These are phyloP conservation scores for Neoarthrinium moseri DNA, from an alignment of 2,329 filamentous ascomycete genomes.

Conservation along the genomic window DNA sequence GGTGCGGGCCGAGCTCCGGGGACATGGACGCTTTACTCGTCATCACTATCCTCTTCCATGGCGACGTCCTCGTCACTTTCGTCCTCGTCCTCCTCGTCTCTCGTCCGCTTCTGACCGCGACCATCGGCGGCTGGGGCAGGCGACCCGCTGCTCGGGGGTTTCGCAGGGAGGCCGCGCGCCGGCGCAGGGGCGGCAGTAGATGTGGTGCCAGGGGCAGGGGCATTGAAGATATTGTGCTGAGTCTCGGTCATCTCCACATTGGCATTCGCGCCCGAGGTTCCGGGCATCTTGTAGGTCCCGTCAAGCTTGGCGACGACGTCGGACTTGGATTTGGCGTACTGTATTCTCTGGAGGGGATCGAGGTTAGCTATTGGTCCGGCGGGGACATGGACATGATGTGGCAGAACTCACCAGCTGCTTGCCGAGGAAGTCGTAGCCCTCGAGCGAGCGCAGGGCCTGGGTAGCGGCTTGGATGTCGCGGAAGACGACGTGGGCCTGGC, in stretches of 20 bases:
- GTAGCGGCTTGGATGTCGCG: slow-evolving; percentile 88
- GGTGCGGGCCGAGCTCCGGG: not conserved
- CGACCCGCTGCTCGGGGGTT: slow-evolving; percentile 42
- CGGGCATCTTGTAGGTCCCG: slow-evolving; percentile 77
- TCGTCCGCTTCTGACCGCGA: slow-evolving; percentile 67
- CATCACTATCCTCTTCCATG: slow-evolving; percentile 69
- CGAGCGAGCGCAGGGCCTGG: slow-evolving; percentile 85
- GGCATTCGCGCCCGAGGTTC: slow-evolving; percentile 41
- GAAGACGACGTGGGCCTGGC: slow-evolving; percentile 91
- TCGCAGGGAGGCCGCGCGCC: slow-evolving; percentile 41
- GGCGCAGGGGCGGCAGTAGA: slow-evolving; percentile 34
- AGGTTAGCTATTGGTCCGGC: slow-evolving; percentile 4
- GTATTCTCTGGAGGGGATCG: slow-evolving; percentile 73
- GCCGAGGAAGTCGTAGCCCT: slow-evolving; percentile 84
- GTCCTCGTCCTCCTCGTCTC: slow-evolving; percentile 66
- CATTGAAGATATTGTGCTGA: slow-evolving; percentile 79
- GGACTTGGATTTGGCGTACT: slow-evolving; percentile 88
- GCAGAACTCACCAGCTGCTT: slow-evolving; percentile 69
- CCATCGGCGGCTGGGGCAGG: slow-evolving; percentile 54
- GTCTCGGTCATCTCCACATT: slow-evolving; percentile 68
- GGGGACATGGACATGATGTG: not conserved
- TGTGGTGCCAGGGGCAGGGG: slow-evolving; percentile 53
- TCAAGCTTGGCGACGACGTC: slow-evolving; percentile 88
- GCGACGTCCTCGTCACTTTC: slow-evolving; percentile 58
- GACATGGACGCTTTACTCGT: slow-evolving; percentile 48